These are phyloP conservation scores for Casuarina glauca DNA, from an alignment of 306 rosid genomes.

Conservation along the genomic window DNA sequence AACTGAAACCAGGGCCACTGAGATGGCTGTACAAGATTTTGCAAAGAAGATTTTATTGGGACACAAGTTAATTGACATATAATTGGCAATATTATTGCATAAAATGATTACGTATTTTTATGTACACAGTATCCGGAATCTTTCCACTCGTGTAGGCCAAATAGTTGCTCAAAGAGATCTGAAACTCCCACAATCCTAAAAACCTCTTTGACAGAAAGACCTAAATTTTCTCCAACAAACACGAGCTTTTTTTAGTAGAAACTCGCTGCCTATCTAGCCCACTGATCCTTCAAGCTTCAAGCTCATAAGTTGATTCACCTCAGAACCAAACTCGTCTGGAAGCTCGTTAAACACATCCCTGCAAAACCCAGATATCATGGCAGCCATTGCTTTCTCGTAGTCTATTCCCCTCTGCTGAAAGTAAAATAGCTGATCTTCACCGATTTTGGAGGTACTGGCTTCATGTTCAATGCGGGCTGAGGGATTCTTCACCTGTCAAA, in stretches of 20 bases:
- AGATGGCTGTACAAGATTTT: neutral
- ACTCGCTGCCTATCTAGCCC: conserved; percentile 43
- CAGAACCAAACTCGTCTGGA: conserved; percentile 95
- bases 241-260: neutral
- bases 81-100: neutral
- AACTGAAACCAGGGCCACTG: neutral
- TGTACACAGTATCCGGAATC: conserved; percentile 20
- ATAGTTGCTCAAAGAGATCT: neutral
- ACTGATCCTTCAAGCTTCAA: conserved; percentile 94
- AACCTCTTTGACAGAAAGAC: conserved; percentile 7
- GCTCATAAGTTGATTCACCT: conserved; percentile 93
- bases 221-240: conserved; percentile 15
- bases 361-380: conserved; percentile 95
- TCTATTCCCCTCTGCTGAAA: conserved; percentile 96
- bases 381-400: conserved; percentile 93
- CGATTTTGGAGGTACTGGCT: conserved; percentile 92
- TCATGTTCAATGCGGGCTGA: conserved; percentile 86
- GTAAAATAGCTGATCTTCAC: conserved; percentile 91
- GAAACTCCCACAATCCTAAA: conserved; percentile 13
- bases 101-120: neutral
- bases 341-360: conserved; percentile 92
- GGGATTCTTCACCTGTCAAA: conserved; percentile 75
- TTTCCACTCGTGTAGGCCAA: neutral
- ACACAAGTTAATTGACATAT: neutral
- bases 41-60: neutral